Evolutionary conservation across 1,139 yeast genomes (phyloP), one percentile per base, ranked within the genome.

Genomic region (Yamadazyma membranifaciens): DNA sequence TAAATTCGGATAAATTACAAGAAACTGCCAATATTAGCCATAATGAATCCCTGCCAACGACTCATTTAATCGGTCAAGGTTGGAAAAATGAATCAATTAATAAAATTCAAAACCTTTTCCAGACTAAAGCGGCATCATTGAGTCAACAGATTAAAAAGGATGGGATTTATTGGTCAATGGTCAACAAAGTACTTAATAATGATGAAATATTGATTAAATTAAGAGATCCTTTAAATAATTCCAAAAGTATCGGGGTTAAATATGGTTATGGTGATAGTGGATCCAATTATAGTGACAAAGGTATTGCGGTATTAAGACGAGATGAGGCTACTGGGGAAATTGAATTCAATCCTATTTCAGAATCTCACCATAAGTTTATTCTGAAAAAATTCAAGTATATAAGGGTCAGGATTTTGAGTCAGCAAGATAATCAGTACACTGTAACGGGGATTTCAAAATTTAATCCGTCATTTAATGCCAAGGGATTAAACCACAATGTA

Each of bases 251-350:
- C 33, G 95, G 91, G 1, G 84, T 91, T 29, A 87, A 87, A 54
- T 91, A 86, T 56, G 98, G 98, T 0, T 92, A 80, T 61, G 92
- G 86, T 9, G 97, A 89, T 59, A 81, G 95, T 0, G 98, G 98
- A 0, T 87, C 96, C 1, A 77, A 73, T 28, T 87, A 78, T 52
- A 64, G 65, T 40, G 94, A 87, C 50, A 75, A 78, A 47, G 97
- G 97, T 1, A 65, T 83, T 34, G 96, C 95, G 0, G 61, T 83
- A 1, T 64, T 88, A 44, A 64, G 80, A 48, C 65, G 67, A 44
- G 63, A 66, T 43, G 55, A 53, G 13, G 46, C 43, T n/a, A 53
- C 62, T 1, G 76, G 76, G 0, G 64, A 57, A 16, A 56, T 70
- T 10, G 40, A 59, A 1, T 70, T 73, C 45, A 55, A 57, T 31